Evolutionary conservation across 305 asterid species (phyloP), one percentile per base, ranked within the genome.

Genomic region (Plantago coronopus): DNA sequence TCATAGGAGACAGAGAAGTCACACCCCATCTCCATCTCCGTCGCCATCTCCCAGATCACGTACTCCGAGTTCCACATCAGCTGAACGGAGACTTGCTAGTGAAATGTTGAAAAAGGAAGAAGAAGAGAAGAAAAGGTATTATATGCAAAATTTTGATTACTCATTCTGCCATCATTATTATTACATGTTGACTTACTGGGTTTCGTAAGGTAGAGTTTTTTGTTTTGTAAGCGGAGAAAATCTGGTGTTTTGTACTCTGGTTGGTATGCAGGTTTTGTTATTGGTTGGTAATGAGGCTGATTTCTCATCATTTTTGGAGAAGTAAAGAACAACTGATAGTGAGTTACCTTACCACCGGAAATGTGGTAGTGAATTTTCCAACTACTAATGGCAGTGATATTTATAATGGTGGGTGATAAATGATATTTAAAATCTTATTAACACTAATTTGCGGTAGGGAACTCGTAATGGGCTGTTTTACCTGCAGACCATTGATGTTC

Each of bases 41-140:
- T 53, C 57, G 57, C 95, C 95, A 63, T 45, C 78, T 40, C 72
- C 82, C 23, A 77, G 70, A 66, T 78, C 91, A 57, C 85, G 63
- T 47, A 81, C 83, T 70, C 86, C 87, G 2, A 79, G 76, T 67
- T 64, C 79, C 48, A 66, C 81, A 0, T 72, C 85, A 19, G 65
- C 76, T 38, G 90, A 80, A 43, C 76, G 59, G 23, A 86, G 81
- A 72, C 68, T 21, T 76, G 88, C 85, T 31, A 71, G 56, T 13
- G 86, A 78, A 54, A 83, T 78, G 64, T 49, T 83, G 66, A 81
- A 67, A 63, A 83, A 63, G 76, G 96, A 87, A 61, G 97, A 85
- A 74, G 91, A 85, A 79, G 87, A 79, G 67, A 83, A 47, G 86
- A 78, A 76, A 75, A 74, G 96, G 96, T 90, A 62, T 43, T 23